Percentiles rank a stretch among this genome's conserved stretches.
Evolutionary conservation across 345 rosid species (phyloP).

Genomic region (Punica granatum): DNA sequence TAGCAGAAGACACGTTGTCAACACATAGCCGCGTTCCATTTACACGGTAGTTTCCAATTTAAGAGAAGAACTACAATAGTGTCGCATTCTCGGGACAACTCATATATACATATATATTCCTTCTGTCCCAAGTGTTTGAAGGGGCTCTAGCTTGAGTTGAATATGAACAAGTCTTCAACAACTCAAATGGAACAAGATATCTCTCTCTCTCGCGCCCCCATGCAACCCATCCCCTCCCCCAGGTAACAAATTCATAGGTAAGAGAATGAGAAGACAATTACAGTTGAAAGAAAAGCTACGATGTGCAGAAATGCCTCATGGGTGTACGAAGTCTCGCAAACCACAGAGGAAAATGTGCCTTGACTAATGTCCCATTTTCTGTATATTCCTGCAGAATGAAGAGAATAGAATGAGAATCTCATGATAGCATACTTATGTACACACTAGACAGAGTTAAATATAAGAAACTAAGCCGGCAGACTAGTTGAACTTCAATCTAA

Average conservation of each 20-base stretch:
- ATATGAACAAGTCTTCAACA: conserved; percentile 3
- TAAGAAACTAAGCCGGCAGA: background rate
- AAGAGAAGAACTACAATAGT: background rate
- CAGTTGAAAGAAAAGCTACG: conserved; percentile 13
- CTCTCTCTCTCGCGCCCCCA: background rate
- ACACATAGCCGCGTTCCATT: background rate
- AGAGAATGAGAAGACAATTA: background rate
- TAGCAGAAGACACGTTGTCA: background rate
- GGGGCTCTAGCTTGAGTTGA: background rate
- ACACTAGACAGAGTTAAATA: background rate
- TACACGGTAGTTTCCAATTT: background rate
- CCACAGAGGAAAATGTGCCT: conserved; percentile 86
- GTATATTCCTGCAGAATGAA: conserved; percentile 53
- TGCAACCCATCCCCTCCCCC: background rate
- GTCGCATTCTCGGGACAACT: background rate
- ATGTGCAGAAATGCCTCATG: conserved; percentile 65
- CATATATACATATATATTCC: background rate
- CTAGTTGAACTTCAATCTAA: background rate
- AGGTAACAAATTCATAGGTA: background rate
- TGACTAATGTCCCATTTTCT: conserved; percentile 72
- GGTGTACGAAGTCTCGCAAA: conserved; percentile 89
- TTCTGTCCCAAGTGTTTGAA: background rate
- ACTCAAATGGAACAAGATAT: background rate
- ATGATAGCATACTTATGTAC: background rate
- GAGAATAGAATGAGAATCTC: background rate